Evolutionary conservation across 768 basidiomycete species (phyloP).

Genomic region (Cytidiella melzeri): DNA sequence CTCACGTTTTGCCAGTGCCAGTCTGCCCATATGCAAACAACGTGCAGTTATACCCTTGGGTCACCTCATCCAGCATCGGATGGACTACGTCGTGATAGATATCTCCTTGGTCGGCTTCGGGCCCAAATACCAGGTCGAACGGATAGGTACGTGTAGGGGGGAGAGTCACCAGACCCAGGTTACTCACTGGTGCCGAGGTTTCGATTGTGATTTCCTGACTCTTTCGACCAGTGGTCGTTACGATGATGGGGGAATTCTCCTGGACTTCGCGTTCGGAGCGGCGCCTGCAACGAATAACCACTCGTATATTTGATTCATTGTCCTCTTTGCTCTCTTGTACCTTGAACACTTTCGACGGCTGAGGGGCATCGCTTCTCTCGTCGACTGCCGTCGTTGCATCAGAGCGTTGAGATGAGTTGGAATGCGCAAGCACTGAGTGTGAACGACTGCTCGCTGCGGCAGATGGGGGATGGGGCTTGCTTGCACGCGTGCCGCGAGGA

Average conservation of each 20-base stretch:
- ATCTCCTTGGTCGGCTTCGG: constrained; percentile 92
- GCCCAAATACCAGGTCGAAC: constrained; percentile 94
- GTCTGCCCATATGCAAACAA: constrained; percentile 98
- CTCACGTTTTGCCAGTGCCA: constrained; percentile 97
- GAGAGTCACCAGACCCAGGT: constrained; percentile 66
- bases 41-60: constrained; percentile 94
- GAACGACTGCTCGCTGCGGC: constrained; percentile 29
- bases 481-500: constrained; percentile 33
- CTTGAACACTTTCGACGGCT: background rate
- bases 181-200: constrained; percentile 61
- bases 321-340: constrained; percentile 25
- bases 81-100: constrained; percentile 91
- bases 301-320: constrained; percentile 82
- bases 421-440: constrained; percentile 43
- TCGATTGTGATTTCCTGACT: constrained; percentile 77
- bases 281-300: constrained; percentile 84
- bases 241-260: constrained; percentile 84
- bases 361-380: constrained; percentile 12
- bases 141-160: constrained; percentile 82
- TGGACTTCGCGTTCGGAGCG: constrained; percentile 82
- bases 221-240: constrained; percentile 70
- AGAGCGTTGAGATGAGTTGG: constrained; percentile 31
- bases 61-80: constrained; percentile 90
- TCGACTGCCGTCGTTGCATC: constrained; percentile 22
- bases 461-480: constrained; percentile 29